Evolutionary conservation across 2,329 filamentous ascomycete species (phyloP), one percentile per base, ranked within the genome.

Genomic region (Phialocephala sp.): DNA sequence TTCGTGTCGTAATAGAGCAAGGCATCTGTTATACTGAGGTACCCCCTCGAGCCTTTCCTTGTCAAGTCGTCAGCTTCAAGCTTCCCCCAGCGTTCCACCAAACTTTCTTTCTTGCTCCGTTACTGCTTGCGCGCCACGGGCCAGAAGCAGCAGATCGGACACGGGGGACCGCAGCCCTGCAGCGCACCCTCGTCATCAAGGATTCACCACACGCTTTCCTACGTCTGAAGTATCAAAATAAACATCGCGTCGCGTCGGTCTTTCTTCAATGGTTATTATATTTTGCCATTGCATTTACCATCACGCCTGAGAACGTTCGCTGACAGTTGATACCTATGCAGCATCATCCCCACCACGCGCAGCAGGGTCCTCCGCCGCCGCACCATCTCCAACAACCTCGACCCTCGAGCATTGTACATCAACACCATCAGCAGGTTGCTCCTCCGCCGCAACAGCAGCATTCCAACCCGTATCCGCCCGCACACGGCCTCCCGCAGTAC

Each of bases 341-440:
- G 89, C 89, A 91, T 85, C 89, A 91, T 83, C 85, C 88, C 81
- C 89, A 91, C 83, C 87, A 89, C 79, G 81, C 87, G 78, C 87
- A 88, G 80, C 88, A 91, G 83, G 90, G 89, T 86, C 88, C 89
- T 80, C 86, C 89, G 80, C 87, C 82, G 75, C 82, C 82, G 68
- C 81, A 83, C 73, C 83, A 91, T 76, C 85, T 90, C 72, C 90
- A 91, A 72, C 88, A 91, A 77, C 85, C 89, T 74, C 87, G 91
- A 77, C 88, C 90, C 70, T 86, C 88, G 74, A 90, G 89, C 81
- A 86, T 89, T 75, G 89, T 91, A 75, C 88, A 92, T 73, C 89
- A 91, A 71, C 82, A 83, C 73, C 89, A 91, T 75, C 87, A 89
- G 70, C 82, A 85, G 69, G 88, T 89, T 77, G 87, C 89, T 69